phyloP scores from a whole-genome alignment of 495 filamentous ascomycete species.

The Penicillium robsamsonii region DNA sequence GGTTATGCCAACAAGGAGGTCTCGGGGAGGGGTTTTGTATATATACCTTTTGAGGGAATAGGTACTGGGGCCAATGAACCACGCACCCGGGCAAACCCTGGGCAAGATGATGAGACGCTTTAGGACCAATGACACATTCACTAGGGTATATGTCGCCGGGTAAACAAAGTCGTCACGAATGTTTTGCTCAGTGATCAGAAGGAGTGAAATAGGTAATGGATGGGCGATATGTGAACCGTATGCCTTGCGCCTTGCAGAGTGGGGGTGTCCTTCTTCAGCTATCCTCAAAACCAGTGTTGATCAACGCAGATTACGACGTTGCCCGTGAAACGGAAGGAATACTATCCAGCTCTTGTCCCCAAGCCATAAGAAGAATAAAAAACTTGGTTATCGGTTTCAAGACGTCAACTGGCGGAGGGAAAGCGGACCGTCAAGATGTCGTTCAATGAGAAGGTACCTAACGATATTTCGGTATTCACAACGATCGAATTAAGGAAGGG shows the following conservation, averaged over 20 bases:
- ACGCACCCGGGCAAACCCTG: conserved; percentile 13
- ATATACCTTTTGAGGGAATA: conserved; percentile 6
- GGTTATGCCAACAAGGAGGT: conserved; percentile 1
- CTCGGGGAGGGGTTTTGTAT: background rate
- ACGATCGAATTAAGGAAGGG: background rate
- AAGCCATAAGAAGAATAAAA: background rate
- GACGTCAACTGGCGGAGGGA: background rate
- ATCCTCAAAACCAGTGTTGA: background rate
- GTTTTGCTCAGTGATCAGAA: background rate
- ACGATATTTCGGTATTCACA: background rate
- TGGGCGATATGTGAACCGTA: background rate
- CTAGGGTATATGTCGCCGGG: conserved; percentile 6
- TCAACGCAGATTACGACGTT: background rate
- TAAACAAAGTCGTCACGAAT: background rate
- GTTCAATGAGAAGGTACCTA: conserved; percentile 1
- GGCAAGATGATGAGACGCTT: background rate
- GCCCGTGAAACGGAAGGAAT: background rate
- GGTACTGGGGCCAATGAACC: background rate
- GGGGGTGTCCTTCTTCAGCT: conserved; percentile 6
- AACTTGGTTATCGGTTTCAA: background rate
- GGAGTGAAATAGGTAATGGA: background rate
- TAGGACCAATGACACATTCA: background rate
- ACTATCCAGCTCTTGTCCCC: background rate
- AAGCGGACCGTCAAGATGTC: background rate
- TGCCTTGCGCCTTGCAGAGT: conserved; percentile 3